Base-by-base conservation (phyloP, 2,329 filamentous ascomycete species). In the Colletotrichum spinosum region DNA sequence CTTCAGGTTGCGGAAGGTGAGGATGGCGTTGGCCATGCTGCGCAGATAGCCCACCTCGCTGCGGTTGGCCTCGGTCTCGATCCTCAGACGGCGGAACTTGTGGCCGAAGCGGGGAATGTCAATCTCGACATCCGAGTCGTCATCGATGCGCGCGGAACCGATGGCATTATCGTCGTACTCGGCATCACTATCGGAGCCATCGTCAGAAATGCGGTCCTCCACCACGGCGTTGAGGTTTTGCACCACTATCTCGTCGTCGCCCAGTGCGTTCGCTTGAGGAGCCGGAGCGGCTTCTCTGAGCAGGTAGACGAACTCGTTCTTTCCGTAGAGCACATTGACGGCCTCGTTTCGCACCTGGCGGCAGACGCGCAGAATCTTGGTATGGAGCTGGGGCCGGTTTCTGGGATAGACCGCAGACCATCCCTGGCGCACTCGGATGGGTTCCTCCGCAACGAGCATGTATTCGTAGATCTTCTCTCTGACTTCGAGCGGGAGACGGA, bases 231-330 rank as follows among this genome's bases (percentile, higher is more conserved):
- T 9, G 8, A 58, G 62, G 17, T 62, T 51, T 10, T 65, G 60
- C 37, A 49, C 60, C 42, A 42, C 45, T 49, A 66, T 68, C n/a
- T 60, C 52, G 10, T 66, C 60, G 35, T 73, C 69, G 6, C 70
- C 55, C 7, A 48, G 11, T 62, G 9, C 73, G 55, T 11, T 60
- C 53, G 6, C 61, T 38, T 45, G 39, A 44, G 39, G 58, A n/a
- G 2, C 69, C 71, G 8, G 53, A 68, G 12, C 60, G 60, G 64
- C 85, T 81, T 65, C 62, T 1, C 83, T 78, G 11, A 85, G 71
- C 8, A 76, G 72, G 65, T 86, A 86, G 2, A 75, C 67, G 64
- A 86, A 86, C 0, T 55, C 75, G 54, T 86, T 86, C 35, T 79
- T 74, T 3, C 81, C 79, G 61, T 83, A 87, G 1, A 87, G 74